Percentiles rank a stretch among this genome's conserved stretches.
Conservation (phyloP, 2,329 filamentous ascomycete species). For the Calonectria naviculata region DNA sequence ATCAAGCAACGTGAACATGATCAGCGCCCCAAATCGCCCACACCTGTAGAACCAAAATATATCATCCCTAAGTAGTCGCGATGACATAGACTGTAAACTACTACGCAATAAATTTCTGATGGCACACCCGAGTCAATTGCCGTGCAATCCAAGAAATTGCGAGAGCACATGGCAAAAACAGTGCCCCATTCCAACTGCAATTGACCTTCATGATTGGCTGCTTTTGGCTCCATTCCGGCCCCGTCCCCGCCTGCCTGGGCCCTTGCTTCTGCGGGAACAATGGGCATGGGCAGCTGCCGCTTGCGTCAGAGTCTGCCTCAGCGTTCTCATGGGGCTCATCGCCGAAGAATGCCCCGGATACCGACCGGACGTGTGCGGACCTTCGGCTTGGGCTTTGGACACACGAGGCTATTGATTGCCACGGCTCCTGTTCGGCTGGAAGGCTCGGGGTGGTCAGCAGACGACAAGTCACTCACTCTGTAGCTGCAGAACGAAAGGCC, state of each 20-base stretch:
- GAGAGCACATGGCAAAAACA: slow-evolving; percentile 18
- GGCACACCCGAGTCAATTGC: neutral
- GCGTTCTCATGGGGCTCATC: slow-evolving; percentile 28
- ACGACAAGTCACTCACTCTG: neutral
- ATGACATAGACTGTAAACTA: neutral
- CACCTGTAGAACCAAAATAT: neutral
- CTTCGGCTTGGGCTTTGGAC: slow-evolving; percentile 37
- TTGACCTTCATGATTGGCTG: slow-evolving; percentile 30
- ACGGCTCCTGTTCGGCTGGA: slow-evolving; percentile 31
- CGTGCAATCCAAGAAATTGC: neutral
- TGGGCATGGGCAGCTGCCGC: slow-evolving; percentile 22
- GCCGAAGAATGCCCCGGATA: slow-evolving; percentile 39
- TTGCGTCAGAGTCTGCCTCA: slow-evolving; percentile 37
- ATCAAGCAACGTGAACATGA: slow-evolving; percentile 10
- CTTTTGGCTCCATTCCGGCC: slow-evolving; percentile 9
- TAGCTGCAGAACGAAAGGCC: neutral
- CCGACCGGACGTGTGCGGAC: slow-evolving; percentile 39
- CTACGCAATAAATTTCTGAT: neutral
- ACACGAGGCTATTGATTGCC: slow-evolving; percentile 28
- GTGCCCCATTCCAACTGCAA: slow-evolving; percentile 31
- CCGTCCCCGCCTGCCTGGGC: slow-evolving; percentile 2
- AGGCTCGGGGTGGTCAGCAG: slow-evolving; percentile 16
- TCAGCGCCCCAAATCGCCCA: neutral
- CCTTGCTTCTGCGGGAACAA: slow-evolving; percentile 20
- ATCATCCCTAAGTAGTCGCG: neutral